These are phyloP conservation scores for Scytalidium lignicola DNA, from an alignment of 2,329 filamentous ascomycete genomes.

Conservation along the genomic window DNA sequence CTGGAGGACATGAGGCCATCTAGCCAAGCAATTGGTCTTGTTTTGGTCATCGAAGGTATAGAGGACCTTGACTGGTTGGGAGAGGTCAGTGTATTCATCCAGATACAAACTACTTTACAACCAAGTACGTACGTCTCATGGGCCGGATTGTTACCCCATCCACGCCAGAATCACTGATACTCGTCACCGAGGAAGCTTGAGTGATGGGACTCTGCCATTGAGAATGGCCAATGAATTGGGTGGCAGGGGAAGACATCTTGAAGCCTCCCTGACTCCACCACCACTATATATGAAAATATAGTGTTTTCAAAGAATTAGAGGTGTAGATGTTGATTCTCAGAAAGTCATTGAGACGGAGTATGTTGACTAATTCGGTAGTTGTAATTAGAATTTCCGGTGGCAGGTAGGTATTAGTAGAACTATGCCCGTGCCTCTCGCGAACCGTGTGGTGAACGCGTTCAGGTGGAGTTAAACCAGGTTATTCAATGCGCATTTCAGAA, in stretches of 20 bases:
- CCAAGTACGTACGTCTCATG: constrained; percentile 58
- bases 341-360: not conserved
- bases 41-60: constrained; percentile 92
- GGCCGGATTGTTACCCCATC: constrained; percentile 42
- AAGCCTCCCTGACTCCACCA: not conserved
- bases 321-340: not conserved
- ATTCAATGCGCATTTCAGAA: not conserved
- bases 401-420: not conserved
- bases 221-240: constrained; percentile 1
- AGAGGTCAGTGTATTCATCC: constrained; percentile 13
- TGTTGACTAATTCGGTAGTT: not conserved
- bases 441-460: not conserved
- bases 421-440: not conserved
- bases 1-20: constrained; percentile 72
- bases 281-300: not conserved
- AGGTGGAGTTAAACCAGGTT: not conserved
- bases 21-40: constrained; percentile 83
- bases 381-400: not conserved
- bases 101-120: not conserved
- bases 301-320: not conserved
- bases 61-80: constrained; percentile 78
- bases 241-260: not conserved
- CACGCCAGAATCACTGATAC: constrained; percentile 29
- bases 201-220: constrained; percentile 14
- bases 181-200: constrained; percentile 13